phyloP scores from a whole-genome alignment of 2,329 filamentous ascomycete genomes.

The Cercospora citrullina region DNA sequence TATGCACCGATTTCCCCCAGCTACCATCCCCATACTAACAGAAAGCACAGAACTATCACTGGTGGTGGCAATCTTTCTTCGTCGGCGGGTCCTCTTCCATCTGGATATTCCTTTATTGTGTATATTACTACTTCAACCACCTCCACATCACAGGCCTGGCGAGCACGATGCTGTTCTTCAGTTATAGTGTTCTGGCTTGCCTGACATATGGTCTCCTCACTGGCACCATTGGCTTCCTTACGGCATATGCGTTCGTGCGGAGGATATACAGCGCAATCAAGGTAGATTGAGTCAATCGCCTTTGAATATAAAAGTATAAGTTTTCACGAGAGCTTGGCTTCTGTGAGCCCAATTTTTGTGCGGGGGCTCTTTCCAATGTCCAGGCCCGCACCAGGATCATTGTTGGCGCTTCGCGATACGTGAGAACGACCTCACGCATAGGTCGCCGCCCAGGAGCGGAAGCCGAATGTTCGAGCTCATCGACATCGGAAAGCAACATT shows the following conservation, averaged over 20 bases:
- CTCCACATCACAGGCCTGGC: conserved; percentile 79
- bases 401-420: neutral
- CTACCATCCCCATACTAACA: conserved; percentile 18
- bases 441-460: neutral
- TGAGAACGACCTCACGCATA: neutral
- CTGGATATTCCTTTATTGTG: conserved; percentile 81
- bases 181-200: conserved; percentile 79
- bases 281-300: conserved; percentile 36
- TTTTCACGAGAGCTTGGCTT: neutral
- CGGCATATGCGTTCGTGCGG: conserved; percentile 79
- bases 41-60: conserved; percentile 67
- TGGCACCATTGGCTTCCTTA: conserved; percentile 81
- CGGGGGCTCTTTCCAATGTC: neutral
- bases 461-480: neutral
- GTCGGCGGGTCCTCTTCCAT: conserved; percentile 73
- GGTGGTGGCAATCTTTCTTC: conserved; percentile 90
- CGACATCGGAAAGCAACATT: neutral
- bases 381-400: neutral
- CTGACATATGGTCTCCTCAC: conserved; percentile 77
- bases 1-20: conserved; percentile 36
- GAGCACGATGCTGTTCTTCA: conserved; percentile 79
- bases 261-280: conserved; percentile 66
- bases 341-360: neutral
- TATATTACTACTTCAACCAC: conserved; percentile 80
- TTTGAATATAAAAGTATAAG: neutral